Evolutionary conservation across 2,329 filamentous ascomycete genomes (phyloP).

Genomic region (Microsporum audouinii): DNA sequence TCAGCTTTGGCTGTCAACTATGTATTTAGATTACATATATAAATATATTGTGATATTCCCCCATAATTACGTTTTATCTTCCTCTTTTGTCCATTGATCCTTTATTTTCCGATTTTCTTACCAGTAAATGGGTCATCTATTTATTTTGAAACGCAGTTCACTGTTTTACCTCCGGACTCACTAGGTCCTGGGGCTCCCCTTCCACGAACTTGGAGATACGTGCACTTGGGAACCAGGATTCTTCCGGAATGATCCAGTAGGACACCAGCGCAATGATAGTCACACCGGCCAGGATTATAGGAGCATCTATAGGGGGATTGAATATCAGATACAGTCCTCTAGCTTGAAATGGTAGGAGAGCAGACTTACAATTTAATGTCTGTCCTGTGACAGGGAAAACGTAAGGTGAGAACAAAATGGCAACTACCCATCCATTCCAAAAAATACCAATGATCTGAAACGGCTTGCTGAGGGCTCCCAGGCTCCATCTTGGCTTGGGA

Average conservation of each 20-base stretch:
- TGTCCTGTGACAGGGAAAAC: slow-evolving; percentile 34
- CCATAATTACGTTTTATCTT: not conserved
- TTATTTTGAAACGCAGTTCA: not conserved
- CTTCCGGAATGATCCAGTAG: slow-evolving; percentile 40
- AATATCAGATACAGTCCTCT: slow-evolving; percentile 4
- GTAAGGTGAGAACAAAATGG: slow-evolving; percentile 39
- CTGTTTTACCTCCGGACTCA: not conserved
- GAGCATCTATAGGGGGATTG: slow-evolving; percentile 30
- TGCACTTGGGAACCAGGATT: slow-evolving; percentile 36
- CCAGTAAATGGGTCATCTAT: not conserved
- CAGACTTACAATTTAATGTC: slow-evolving; percentile 35
- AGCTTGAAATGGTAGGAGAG: not conserved
- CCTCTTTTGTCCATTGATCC: not conserved
- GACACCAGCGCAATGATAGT: slow-evolving; percentile 40
- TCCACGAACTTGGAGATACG: slow-evolving; percentile 37
- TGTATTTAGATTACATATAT: not conserved
- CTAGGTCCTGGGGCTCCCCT: not conserved
- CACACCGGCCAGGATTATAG: slow-evolving; percentile 41
- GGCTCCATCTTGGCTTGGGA: slow-evolving; percentile 38
- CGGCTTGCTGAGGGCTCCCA: slow-evolving; percentile 36
- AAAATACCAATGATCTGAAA: slow-evolving; percentile 39
- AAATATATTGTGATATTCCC: not conserved
- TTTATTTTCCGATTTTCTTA: not conserved
- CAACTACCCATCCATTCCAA: slow-evolving; percentile 43
- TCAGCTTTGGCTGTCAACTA: not conserved